These are phyloP conservation scores for Ophiostoma ips DNA, from an alignment of 2,329 filamentous ascomycete species.

Conservation along the genomic window DNA sequence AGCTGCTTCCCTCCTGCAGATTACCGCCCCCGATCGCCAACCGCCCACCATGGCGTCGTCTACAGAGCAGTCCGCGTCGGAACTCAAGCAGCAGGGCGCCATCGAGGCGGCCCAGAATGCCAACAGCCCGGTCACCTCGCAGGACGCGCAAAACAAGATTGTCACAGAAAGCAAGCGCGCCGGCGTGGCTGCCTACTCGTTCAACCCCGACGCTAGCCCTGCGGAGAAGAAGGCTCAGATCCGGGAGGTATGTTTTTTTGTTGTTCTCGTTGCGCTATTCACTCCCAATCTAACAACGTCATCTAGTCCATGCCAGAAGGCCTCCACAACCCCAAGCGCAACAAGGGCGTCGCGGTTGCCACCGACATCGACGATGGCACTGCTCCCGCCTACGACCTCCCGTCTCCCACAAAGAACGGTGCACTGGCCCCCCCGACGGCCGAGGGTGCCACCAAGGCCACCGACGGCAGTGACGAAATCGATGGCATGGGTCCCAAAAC, in stretches of 20 bases:
- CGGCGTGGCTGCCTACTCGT: slow-evolving; percentile 68
- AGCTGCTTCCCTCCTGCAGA: not conserved
- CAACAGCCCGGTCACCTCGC: slow-evolving; percentile 49
- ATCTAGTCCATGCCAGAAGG: slow-evolving; percentile 46
- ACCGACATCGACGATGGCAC: slow-evolving; percentile 68
- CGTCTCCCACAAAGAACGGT: slow-evolving; percentile 56
- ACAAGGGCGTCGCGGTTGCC: slow-evolving; percentile 54
- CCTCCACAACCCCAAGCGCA: slow-evolving; percentile 42
- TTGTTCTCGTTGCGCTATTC: not conserved
- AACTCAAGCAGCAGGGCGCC: slow-evolving; percentile 71
- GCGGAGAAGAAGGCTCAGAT: slow-evolving; percentile 77
- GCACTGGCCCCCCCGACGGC: slow-evolving; percentile 30
- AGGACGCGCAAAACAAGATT: slow-evolving; percentile 59
- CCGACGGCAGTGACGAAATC: slow-evolving; percentile 34
- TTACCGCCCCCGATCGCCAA: not conserved
- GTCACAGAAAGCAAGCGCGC: slow-evolving; percentile 66
- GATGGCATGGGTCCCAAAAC: slow-evolving; percentile 34
- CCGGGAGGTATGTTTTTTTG: slow-evolving; percentile 49
- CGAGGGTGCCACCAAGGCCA: slow-evolving; percentile 31
- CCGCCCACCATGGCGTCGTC: slow-evolving; percentile 19
- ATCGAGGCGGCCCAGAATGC: slow-evolving; percentile 65
- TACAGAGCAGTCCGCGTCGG: slow-evolving; percentile 23
- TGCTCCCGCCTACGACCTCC: slow-evolving; percentile 60
- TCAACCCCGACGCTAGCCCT: slow-evolving; percentile 70
- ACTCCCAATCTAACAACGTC: not conserved